phyloP scores from a whole-genome alignment of 2,329 filamentous ascomycete species.

The Fusarium haematococcum region DNA sequence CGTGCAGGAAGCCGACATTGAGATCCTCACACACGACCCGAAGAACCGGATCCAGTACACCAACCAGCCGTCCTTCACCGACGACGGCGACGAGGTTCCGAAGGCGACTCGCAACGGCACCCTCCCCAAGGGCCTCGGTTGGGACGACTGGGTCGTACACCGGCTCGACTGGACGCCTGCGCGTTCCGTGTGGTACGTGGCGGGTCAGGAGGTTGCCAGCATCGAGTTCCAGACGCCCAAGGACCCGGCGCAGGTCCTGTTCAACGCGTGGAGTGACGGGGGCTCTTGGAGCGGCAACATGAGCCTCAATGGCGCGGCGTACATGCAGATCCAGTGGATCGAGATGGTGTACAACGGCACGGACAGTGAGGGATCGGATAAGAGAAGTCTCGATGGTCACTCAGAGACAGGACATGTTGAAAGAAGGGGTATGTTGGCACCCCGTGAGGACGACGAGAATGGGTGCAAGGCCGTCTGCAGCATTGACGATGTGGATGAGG shows the following conservation, averaged over 20 bases:
- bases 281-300: constrained; percentile 71
- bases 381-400: constrained; percentile 11
- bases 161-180: constrained; percentile 70
- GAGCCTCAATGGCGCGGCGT: constrained; percentile 61
- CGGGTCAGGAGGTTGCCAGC: constrained; percentile 61
- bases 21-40: constrained; percentile 62
- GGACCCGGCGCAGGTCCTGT: constrained; percentile 63
- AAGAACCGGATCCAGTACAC: constrained; percentile 64
- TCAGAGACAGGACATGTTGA: constrained; percentile 16
- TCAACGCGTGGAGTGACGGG: constrained; percentile 73
- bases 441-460: constrained; percentile 39
- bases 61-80: constrained; percentile 67
- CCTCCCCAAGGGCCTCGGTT: constrained; percentile 56
- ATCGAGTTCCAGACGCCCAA: constrained; percentile 68
- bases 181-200: constrained; percentile 67
- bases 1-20: constrained; percentile 65
- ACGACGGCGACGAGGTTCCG: constrained; percentile 56
- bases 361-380: constrained; percentile 11
- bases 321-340: constrained; percentile 72
- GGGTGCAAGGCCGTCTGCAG: constrained; percentile 48
- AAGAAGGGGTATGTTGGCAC: constrained; percentile 49
- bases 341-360: constrained; percentile 67
- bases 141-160: constrained; percentile 69
- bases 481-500: constrained; percentile 49
- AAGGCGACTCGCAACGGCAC: constrained; percentile 62